Evolutionary conservation across 257 asterid genomes (phyloP), one percentile per base, ranked within the genome.

Genomic region (Penstemon davidsonii): DNA sequence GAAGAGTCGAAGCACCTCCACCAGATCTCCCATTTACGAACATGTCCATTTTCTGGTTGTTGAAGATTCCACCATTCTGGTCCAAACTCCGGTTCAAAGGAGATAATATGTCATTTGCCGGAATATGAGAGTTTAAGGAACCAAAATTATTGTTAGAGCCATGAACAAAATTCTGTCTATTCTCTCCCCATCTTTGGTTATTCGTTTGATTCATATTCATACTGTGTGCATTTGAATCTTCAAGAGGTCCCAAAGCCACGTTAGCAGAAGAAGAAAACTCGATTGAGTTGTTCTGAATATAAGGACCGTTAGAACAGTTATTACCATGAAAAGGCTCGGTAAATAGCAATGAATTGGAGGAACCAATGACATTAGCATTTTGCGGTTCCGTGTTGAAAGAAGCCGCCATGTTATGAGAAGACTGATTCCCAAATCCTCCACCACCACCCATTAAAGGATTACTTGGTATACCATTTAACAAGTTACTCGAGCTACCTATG

Each of bases 311-410:
- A 3, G 81, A 61, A 47, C 78, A 80, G 66, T 67, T 70, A 63
- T 67, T 85, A 36, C 75, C 79, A 40, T 75, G 85, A 78, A 80
- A 82, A 60, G 82, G 69, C 52, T 81, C 88, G 0, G 64, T 70
- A 63, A 79, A 62, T 7, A 74, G 68, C 61, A 73, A 78, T 57
- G 78, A 65, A 69, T 77, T 77, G 18, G 84, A 57, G 50, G 93
- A 73, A 56, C 78, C 67, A 19, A 66, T 66, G 62, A 78, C 73
- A 56, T 82, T 79, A 15, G 65, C 75, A 66, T 71, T 71, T 52
- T 82, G 83, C 0, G 88, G 65, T 43, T 80, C 95, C 3, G 87
- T 50, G 79, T 75, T 77, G 66, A 88, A 81, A 6, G 87, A 71
- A 57, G 78, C 72, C 81, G 78, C 72, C 81, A 76, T 75, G 71